These are phyloP conservation scores for Rubia peregrina DNA, from an alignment of 305 asterid species.

Conservation along the genomic window DNA sequence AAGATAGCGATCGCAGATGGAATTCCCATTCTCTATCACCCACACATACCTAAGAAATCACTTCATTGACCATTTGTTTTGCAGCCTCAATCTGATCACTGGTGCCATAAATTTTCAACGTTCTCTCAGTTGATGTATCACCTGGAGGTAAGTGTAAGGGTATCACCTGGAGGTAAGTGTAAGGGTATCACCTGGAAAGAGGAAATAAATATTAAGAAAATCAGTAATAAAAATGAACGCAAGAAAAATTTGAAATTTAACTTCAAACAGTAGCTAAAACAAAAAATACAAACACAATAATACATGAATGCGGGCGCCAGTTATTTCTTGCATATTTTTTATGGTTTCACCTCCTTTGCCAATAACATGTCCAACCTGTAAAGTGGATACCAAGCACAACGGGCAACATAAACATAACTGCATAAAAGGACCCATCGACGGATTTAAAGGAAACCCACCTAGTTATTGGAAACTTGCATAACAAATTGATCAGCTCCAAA, in stretches of 20 bases:
- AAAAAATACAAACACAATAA: background rate
- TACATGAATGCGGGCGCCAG: constrained; percentile 98
- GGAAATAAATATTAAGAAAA: background rate
- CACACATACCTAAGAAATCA: constrained; percentile 81
- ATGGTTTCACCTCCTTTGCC: constrained; percentile 99
- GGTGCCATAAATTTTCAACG: constrained; percentile 85
- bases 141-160: constrained; percentile 97
- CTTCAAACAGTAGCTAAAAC: background rate
- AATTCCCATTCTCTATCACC: constrained; percentile 47
- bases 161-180: constrained; percentile 95
- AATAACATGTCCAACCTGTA: constrained; percentile 91
- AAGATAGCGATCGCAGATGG: constrained; percentile 65
- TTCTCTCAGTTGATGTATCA: constrained; percentile 84
- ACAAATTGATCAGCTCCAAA: constrained; percentile 68
- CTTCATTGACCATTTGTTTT: constrained; percentile 72
- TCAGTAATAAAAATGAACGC: too few species aligned
- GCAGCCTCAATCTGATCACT: constrained; percentile 93
- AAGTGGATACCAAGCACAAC: background rate
- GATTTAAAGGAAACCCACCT: constrained; percentile 18
- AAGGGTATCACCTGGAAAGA: constrained; percentile 77
- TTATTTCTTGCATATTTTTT: constrained; percentile 75
- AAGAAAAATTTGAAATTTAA: background rate
- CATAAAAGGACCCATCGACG: background rate
- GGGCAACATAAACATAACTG: background rate
- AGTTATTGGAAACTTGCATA: constrained; percentile 53